A percentile compares a stretch with the other conserved stretches of the same genome.
Evolutionary conservation across 352 stramenopile species (phyloP).

Genomic region (Saprolegnia diclina): DNA sequence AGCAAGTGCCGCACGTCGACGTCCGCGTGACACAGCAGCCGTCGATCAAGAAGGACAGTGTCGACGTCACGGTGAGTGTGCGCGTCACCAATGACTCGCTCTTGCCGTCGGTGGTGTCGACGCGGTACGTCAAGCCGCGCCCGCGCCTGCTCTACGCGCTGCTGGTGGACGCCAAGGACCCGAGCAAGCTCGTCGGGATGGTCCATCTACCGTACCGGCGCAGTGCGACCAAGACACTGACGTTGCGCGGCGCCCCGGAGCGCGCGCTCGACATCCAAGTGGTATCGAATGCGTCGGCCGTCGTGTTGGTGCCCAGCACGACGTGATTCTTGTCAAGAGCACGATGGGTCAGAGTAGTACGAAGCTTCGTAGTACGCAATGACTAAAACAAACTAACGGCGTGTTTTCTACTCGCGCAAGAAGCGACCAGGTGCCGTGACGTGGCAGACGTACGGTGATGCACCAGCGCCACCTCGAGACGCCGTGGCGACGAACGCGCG

Average conservation of each 20-base stretch:
- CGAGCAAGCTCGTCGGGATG: not conserved
- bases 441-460: no score
- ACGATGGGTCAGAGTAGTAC: no score
- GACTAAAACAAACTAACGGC: no score
- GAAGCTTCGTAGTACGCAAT: no score
- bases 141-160: slow-evolving; percentile 17
- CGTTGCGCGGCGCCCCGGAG: not conserved
- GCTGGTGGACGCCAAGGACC: not conserved
- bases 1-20: not conserved
- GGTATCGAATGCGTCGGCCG: not conserved
- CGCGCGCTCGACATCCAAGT: not conserved
- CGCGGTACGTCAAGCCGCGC: slow-evolving; percentile 12
- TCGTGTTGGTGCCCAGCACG: not conserved
- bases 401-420: no score
- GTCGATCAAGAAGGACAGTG: not conserved
- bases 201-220: slow-evolving; percentile 17
- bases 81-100: slow-evolving; percentile 8
- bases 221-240: not conserved
- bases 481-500: no score
- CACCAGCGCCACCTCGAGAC: no score
- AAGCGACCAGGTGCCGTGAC: no score
- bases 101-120: slow-evolving; percentile 12
- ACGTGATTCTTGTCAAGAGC: no score
- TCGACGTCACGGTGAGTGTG: not conserved
- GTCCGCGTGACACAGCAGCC: not conserved